Percentiles rank a stretch among this genome's conserved stretches.
Evolutionary conservation across 129 eudicot species (phyloP).

Genomic region (Artemisia annua): DNA sequence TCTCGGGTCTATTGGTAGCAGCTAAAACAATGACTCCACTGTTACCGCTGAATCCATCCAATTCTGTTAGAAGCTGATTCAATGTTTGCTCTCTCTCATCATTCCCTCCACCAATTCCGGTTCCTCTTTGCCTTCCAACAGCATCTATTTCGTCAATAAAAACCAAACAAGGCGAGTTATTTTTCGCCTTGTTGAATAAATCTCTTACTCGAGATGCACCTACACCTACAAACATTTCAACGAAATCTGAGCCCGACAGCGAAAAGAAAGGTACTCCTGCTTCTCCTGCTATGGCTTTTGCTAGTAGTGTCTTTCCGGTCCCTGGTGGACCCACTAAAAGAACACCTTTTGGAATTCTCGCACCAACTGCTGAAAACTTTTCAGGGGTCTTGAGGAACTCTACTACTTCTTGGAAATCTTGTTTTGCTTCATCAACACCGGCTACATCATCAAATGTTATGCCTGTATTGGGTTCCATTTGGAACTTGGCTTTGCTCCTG

Average conservation of each 20-base stretch:
- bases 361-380: conserved; percentile 72
- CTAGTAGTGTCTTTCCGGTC: conserved; percentile 84
- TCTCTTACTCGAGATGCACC: conserved; percentile 86
- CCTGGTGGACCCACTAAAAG: conserved; percentile 91
- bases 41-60: conserved; percentile 75
- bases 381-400: conserved; percentile 75
- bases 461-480: conserved; percentile 83
- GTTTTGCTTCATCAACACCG: conserved; percentile 90
- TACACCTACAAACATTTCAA: conserved; percentile 83
- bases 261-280: conserved; percentile 90
- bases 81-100: conserved; percentile 79
- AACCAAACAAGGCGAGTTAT: conserved; percentile 61
- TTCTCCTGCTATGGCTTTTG: conserved; percentile 90
- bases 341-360: conserved; percentile 75
- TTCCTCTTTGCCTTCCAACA: conserved; percentile 81
- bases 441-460: conserved; percentile 78
- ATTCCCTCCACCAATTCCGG: conserved; percentile 85
- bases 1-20: conserved; percentile 85
- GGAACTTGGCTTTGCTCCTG: conserved; percentile 91
- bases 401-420: conserved; percentile 72
- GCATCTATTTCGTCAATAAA: conserved; percentile 88
- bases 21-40: conserved; percentile 81
- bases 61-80: conserved; percentile 75
- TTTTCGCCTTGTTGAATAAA: conserved; percentile 68
- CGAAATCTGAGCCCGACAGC: conserved; percentile 64